Evolutionary conservation across 768 basidiomycete genomes (phyloP), one percentile per base, ranked within the genome.

Genomic region (Thelephora ganbajun): DNA sequence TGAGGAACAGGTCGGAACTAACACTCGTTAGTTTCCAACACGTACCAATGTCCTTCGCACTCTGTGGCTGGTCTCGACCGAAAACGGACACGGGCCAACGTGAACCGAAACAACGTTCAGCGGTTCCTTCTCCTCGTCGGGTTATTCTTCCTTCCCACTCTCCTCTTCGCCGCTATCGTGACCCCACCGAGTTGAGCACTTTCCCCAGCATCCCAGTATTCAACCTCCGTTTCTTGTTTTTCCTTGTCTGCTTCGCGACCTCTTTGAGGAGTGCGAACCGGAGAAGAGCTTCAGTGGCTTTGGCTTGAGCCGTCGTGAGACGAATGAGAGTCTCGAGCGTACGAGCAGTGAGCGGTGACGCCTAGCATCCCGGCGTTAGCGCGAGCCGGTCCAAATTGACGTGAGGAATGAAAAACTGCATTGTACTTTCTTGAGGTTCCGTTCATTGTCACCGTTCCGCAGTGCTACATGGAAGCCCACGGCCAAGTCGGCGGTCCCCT

Each of bases 241-340:
- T 64, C 53, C 79, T 75, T 49, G 71, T 67, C 30, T 88, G 79
- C 61, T 85, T 89, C 42, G 88, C 76, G 14, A 99, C 94, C 63
- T 99, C 94, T 60, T 93, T 94, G 77, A 92, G 98, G 33, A 99
- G 76, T 5, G 96, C 96, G 64, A 91, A 99, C 18, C 93, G 84
- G 64, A 99, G 81, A 60, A 98, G 94, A 58, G 83, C 83, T 62
- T 99, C 92, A 2, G 96, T 96, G 36, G 83, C 82, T 55, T 72
- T 99, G 41, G 96, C 96, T 64, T 99, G 96, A 1, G 96, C 96
- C 14, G 94, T 99, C 5, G 96, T 80, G 7, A 99, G 76, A 70
- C 96, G 96, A 63, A 99, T 99, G 43, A 99, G 75, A 0, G 96
- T 99, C 65, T 99, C 96, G 50, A 99, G 79, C 2, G 96, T 96